Conservation (phyloP, 306 rosid species). For the Castanopsis chinensis region DNA sequence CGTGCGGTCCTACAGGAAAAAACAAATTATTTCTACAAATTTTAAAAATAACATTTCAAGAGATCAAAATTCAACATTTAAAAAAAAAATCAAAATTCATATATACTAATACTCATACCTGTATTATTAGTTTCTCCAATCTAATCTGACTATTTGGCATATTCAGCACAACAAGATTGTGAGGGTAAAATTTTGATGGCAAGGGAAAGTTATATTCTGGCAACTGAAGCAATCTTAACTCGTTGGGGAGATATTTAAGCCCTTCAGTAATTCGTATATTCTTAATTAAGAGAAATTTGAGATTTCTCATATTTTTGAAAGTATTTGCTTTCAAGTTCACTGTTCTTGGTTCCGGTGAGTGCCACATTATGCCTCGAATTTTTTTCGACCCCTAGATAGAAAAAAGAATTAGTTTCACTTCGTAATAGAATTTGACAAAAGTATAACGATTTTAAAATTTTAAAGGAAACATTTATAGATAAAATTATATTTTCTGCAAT, state of each 20-base stretch:
- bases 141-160: background rate
- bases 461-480: too few species aligned
- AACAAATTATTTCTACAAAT: background rate
- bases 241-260: slow-evolving; percentile 6
- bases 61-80: background rate
- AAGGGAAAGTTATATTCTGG: background rate
- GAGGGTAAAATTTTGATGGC: background rate
- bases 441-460: too few species aligned
- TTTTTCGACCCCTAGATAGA: slow-evolving; percentile 2
- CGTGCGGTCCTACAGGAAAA: background rate
- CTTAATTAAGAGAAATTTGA: slow-evolving; percentile 7
- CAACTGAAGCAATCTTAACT: slow-evolving; percentile 19
- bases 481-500: too few species aligned
- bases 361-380: slow-evolving; percentile 6
- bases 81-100: background rate
- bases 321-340: slow-evolving; percentile 12
- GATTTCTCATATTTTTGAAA: slow-evolving; percentile 21
- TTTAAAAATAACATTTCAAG: background rate
- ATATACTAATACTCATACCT: background rate
- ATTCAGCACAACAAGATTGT: background rate
- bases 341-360: background rate
- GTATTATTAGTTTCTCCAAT: background rate
- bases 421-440: too few species aligned
- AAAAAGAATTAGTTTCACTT: background rate
- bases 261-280: background rate